Conservation (phyloP, 2,329 filamentous ascomycete genomes). For the Aspergillus ochraceus region DNA sequence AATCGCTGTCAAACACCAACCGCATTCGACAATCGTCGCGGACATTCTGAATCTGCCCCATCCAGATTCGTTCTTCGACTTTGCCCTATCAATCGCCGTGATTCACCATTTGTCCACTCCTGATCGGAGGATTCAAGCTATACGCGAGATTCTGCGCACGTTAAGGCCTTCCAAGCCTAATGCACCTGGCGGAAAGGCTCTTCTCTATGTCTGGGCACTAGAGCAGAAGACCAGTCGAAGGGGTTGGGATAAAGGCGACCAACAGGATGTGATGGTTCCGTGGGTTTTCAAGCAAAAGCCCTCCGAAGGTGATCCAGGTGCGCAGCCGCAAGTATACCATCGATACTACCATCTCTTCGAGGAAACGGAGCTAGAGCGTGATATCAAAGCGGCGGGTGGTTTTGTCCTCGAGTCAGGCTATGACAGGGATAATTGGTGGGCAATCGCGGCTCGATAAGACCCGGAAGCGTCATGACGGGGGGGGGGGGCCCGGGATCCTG, state of each 20-base stretch:
- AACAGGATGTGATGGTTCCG: slow-evolving; percentile 92
- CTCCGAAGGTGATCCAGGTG: slow-evolving; percentile 44
- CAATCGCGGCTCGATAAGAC: slow-evolving; percentile 55
- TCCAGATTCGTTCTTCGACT: slow-evolving; percentile 66
- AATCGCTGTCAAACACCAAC: slow-evolving; percentile 59
- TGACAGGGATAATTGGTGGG: slow-evolving; percentile 99
- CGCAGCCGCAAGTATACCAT: slow-evolving; percentile 58
- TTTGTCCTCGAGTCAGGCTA: slow-evolving; percentile 77
- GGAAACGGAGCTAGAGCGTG: slow-evolving; percentile 80
- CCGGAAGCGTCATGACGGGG: slow-evolving; percentile 21
- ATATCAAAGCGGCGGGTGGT: slow-evolving; percentile 74
- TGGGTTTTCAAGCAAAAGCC: slow-evolving; percentile 70
- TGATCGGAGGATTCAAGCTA: slow-evolving; percentile 69
- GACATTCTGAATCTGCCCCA: slow-evolving; percentile 85
- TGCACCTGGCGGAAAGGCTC: slow-evolving; percentile 58
- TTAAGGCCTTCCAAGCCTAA: slow-evolving; percentile 44
- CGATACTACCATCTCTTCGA: slow-evolving; percentile 94
- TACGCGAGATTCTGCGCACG: slow-evolving; percentile 68
- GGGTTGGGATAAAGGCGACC: slow-evolving; percentile 80
- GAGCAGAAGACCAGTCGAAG: slow-evolving; percentile 85
- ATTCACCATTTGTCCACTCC: slow-evolving; percentile 87
- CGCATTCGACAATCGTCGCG: slow-evolving; percentile 72
- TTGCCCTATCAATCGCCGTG: slow-evolving; percentile 91
- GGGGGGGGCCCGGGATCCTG: slow-evolving; percentile 31
- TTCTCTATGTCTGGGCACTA: slow-evolving; percentile 93